A percentile compares a stretch with the other conserved stretches of the same genome.
Conservation (phyloP, 371 early-diverging fungal species). For the Syncephalastrum racemosum region DNA sequence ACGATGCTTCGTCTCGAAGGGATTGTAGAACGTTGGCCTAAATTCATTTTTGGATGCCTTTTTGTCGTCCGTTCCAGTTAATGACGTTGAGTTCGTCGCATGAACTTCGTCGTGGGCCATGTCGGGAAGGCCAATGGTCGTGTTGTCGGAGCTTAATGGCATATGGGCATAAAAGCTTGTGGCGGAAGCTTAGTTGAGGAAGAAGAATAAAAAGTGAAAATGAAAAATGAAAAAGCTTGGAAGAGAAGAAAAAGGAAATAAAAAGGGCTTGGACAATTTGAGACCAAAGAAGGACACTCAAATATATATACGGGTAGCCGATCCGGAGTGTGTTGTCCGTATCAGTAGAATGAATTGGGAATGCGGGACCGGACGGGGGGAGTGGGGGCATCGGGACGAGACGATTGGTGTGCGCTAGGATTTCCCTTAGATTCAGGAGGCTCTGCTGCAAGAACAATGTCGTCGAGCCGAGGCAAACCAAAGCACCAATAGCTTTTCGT, state of each 20-base stretch:
- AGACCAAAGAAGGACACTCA: background rate
- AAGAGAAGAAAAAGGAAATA: too few relatives aligned
- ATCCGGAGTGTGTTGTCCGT: slow-evolving; percentile 7
- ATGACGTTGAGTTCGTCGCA: too few relatives aligned
- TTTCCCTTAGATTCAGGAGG: slow-evolving; percentile 7
- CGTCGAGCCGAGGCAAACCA: too few relatives aligned
- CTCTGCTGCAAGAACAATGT: too few relatives aligned
- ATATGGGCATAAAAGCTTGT: slow-evolving; percentile 12
- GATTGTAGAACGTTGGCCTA: slow-evolving; percentile 69
- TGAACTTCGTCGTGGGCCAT: too few relatives aligned
- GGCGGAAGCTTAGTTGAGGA: background rate
- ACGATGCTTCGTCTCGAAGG: slow-evolving; percentile 77
- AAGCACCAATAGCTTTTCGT: too few relatives aligned
- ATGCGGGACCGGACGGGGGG: slow-evolving; percentile 10
- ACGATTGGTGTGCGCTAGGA: slow-evolving; percentile 8
- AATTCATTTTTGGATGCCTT: slow-evolving; percentile 24
- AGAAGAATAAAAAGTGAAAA: background rate
- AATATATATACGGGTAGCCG: slow-evolving; percentile 6
- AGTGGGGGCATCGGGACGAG: slow-evolving; percentile 6
- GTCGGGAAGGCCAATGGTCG: background rate
- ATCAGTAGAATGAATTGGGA: slow-evolving; percentile 4
- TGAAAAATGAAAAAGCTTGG: slow-evolving; percentile 1
- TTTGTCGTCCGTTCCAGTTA: background rate
- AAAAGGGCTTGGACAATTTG: slow-evolving; percentile 1
- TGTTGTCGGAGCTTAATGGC: slow-evolving; percentile 11